These are phyloP conservation scores for Citrus medica DNA, from an alignment of 345 rosid species.

Conservation along the genomic window DNA sequence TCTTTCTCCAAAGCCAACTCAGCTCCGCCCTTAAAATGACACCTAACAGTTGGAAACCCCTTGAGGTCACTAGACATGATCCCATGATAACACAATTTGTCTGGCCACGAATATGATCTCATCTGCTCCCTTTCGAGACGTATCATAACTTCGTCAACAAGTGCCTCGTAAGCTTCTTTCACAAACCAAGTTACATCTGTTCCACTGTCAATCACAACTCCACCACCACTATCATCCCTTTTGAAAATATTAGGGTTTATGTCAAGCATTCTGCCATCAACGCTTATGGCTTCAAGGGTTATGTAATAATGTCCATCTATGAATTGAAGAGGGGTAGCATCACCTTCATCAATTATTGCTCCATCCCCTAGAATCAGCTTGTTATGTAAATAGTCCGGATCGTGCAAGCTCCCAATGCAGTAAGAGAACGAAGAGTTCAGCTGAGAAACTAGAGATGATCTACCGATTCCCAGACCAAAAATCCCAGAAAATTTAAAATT, in stretches of 20 bases:
- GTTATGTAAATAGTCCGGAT: constrained; percentile 35
- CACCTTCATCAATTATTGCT: constrained; percentile 37
- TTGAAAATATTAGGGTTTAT: constrained; percentile 31
- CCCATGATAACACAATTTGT: constrained; percentile 35
- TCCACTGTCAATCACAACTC: constrained; percentile 46
- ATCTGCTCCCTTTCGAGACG: constrained; percentile 18
- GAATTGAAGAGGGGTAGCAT: constrained; percentile 39
- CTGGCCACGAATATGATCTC: background rate
- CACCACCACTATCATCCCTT: constrained; percentile 15
- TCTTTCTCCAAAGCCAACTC: constrained; percentile 31
- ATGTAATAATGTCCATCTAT: constrained; percentile 31
- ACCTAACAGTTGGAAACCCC: constrained; percentile 37
- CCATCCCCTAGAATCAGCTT: constrained; percentile 41
- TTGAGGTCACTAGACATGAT: constrained; percentile 17
- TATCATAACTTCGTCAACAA: constrained; percentile 24
- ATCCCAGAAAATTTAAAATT: constrained; percentile 36
- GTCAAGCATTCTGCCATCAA: constrained; percentile 36
- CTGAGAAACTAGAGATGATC: constrained; percentile 32
- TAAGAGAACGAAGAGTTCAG: constrained; percentile 46
- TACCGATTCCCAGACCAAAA: constrained; percentile 42
- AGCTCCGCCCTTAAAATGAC: constrained; percentile 37
- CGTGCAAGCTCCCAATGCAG: constrained; percentile 20
- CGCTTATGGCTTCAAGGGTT: constrained; percentile 45
- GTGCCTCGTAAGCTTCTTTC: constrained; percentile 26
- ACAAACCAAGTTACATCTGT: constrained; percentile 40